Percentiles rank a stretch among this genome's conserved stretches.
Evolutionary conservation across 1,139 yeast genomes (phyloP).

Genomic region (Yamadazyma atlantica): DNA sequence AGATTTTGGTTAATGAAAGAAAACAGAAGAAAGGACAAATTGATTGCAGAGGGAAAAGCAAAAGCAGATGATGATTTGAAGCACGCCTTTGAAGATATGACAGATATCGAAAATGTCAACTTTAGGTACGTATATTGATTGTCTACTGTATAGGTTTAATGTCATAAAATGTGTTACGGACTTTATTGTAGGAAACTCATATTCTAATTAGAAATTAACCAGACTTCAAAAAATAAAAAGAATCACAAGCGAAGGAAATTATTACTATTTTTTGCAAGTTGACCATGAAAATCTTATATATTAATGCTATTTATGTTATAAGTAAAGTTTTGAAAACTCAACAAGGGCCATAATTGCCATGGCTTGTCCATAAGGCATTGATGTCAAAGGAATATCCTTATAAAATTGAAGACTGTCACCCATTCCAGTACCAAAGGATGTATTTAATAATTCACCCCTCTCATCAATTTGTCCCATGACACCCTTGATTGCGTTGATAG

Average conservation of each 20-base stretch:
- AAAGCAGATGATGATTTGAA: conserved; percentile 17
- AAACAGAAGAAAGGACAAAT: conserved; percentile 18
- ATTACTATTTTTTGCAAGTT: too few relatives aligned
- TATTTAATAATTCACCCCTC: conserved; percentile 28
- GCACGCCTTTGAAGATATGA: conserved; percentile 32
- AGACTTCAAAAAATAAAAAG: too few relatives aligned
- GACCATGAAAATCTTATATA: neutral
- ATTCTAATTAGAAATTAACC: too few relatives aligned
- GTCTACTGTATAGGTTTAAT: conserved; percentile 3
- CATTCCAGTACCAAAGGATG: conserved; percentile 36
- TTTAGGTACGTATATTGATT: conserved; percentile 32
- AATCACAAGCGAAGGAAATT: too few relatives aligned
- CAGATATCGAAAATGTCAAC: conserved; percentile 37
- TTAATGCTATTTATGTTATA: conserved; percentile 8
- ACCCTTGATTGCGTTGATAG: conserved; percentile 26
- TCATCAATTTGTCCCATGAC: conserved; percentile 24
- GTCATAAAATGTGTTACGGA: too few relatives aligned
- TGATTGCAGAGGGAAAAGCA: conserved; percentile 14
- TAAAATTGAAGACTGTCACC: conserved; percentile 29
- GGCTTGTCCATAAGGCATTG: conserved; percentile 38
- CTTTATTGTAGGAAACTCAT: too few relatives aligned
- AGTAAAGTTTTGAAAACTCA: conserved; percentile 22
- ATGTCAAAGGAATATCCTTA: conserved; percentile 30
- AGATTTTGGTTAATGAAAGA: conserved; percentile 24
- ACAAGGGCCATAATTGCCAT: conserved; percentile 36